Conservation (phyloP, 805 yeast species). For the Priceomyces castillae region DNA sequence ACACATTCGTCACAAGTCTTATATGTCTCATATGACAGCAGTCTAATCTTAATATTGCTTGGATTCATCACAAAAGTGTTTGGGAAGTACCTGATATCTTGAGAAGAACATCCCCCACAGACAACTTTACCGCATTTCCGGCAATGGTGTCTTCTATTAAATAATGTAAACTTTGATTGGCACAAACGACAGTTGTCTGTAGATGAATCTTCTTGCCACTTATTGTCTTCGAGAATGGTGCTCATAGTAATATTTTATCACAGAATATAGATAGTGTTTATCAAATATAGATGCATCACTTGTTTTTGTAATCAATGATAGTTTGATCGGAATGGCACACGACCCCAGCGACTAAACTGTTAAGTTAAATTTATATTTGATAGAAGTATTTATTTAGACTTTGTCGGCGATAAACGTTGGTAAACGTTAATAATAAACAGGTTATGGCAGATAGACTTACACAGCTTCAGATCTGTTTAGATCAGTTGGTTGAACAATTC, state of each 20-base stretch:
- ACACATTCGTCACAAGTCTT: conserved; percentile 76
- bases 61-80: conserved; percentile 57
- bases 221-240: conserved; percentile 25
- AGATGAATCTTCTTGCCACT: conserved; percentile 71
- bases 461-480: conserved; percentile 85
- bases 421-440: not conserved
- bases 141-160: conserved; percentile 80
- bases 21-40: conserved; percentile 54
- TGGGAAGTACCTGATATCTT: conserved; percentile 53
- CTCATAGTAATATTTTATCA: conserved; percentile 3
- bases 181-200: conserved; percentile 57
- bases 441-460: conserved; percentile 82
- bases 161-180: conserved; percentile 48
- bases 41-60: conserved; percentile 46
- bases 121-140: conserved; percentile 77
- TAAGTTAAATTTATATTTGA: too few species aligned
- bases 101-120: conserved; percentile 65
- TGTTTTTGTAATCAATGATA: not conserved
- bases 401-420: too few species aligned
- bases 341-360: not conserved
- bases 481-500: conserved; percentile 76
- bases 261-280: too few species aligned
- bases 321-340: not conserved
- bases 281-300: too few species aligned
- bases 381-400: too few species aligned